Evolutionary conservation across 2,329 filamentous ascomycete genomes (phyloP), one percentile per base, ranked within the genome.

Genomic region (Sclerotinia nivalis): DNA sequence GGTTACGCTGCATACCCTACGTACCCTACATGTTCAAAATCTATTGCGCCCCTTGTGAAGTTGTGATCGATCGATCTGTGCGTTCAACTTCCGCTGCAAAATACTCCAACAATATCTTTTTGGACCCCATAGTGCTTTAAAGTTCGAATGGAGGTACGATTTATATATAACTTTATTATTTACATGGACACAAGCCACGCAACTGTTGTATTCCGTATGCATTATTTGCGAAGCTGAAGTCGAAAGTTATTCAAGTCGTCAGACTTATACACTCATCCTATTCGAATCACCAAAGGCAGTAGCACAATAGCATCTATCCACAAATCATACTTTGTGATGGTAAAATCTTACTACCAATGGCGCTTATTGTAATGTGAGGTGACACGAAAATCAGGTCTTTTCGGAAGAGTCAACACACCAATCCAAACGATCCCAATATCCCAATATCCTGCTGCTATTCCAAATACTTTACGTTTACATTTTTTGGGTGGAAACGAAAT

Each of bases 281-380:
- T 43, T 43, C 37, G n/a, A 34, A 13, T 60, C 4, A 59, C 43
- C 40, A 15, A 15, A 45, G 25, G n/a, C 4, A 12, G 34, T 55
- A 8, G 7, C 40, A 43, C 40, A 43, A 13, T 43, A 43, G 15
- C n/a, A 50, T 9, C n/a, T 20, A 34, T 62, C 20, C 43, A n/a
- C 34, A 45, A 62, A 25, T n/a, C 22, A 49, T 25, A 37, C 60
- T 37, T 37, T 9, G n/a, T 62, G 28, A 31, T 22, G 13, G 13
- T 2, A 40, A 40, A 40, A 10, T 34, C 31, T 3, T 20, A 34
- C 22, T 8, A 8, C 43, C 28, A 49, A 62, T 37, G 45, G 60
- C 60, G 60, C 60, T 62, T 62, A 62, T 31, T 50, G 18, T 25
- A 28, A 37, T 15, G 45, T 50, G 60, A 49, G 60, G 60, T 50